Conservation (phyloP, 75 land plant genomes). For the Azolla pinnata region DNA sequence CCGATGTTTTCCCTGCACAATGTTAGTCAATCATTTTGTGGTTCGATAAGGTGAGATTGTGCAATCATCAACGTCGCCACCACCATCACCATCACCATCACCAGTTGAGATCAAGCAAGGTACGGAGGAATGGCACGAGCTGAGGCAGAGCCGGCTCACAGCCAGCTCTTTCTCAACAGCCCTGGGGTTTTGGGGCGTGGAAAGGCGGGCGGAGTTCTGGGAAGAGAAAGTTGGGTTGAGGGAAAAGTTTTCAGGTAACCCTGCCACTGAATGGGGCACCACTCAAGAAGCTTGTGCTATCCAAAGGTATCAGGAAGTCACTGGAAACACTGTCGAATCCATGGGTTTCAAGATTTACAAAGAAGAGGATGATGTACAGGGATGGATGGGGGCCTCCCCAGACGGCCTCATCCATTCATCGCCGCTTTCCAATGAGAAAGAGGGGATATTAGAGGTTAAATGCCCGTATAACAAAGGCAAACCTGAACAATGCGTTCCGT, state of each 20-base stretch:
- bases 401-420: slow-evolving; percentile 35
- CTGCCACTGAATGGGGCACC: slow-evolving; percentile 52
- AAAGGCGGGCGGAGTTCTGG: slow-evolving; percentile 53
- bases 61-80: too few relatives aligned
- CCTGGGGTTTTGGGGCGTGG: slow-evolving; percentile 76
- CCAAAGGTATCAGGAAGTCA: slow-evolving; percentile 42
- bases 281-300: slow-evolving; percentile 46
- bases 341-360: slow-evolving; percentile 42
- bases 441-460: slow-evolving; percentile 62
- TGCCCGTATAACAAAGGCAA: slow-evolving; percentile 52
- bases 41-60: too few relatives aligned
- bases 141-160: slow-evolving; percentile 68
- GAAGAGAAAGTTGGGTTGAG: slow-evolving; percentile 48
- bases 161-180: slow-evolving; percentile 94
- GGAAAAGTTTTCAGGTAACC: slow-evolving; percentile 40
- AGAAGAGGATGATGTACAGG: slow-evolving; percentile 23
- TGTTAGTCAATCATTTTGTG: too few relatives aligned
- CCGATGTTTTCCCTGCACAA: too few relatives aligned
- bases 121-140: slow-evolving; percentile 80
- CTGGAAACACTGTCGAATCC: slow-evolving; percentile 38
- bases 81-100: too few relatives aligned
- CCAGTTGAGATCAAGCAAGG: slow-evolving; percentile 66
- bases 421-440: slow-evolving; percentile 14
- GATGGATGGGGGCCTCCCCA: slow-evolving; percentile 72
- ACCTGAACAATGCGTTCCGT: slow-evolving; percentile 27